Evolutionary conservation across 2,329 filamentous ascomycete species (phyloP).

Genomic region (Colletotrichum sp.): DNA sequence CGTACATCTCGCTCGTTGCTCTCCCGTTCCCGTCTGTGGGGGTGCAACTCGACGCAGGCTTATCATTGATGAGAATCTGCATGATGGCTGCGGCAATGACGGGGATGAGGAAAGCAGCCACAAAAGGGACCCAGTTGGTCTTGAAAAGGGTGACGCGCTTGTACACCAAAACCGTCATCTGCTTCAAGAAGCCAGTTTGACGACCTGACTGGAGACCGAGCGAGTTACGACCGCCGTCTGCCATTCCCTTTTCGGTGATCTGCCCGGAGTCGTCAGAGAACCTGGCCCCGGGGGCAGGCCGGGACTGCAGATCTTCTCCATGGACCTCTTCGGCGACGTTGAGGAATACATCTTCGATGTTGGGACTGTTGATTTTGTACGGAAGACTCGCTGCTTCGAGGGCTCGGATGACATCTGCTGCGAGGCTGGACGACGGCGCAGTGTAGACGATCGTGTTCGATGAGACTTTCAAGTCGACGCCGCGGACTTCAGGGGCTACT

Average conservation of each 20-base stretch:
- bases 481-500: constrained; percentile 55
- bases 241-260: constrained; percentile 30
- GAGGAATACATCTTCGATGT: constrained; percentile 91
- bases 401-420: constrained; percentile 71
- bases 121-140: constrained; percentile 78
- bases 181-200: constrained; percentile 71
- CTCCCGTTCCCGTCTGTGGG: constrained; percentile 52
- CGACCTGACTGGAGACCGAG: constrained; percentile 71
- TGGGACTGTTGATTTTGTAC: constrained; percentile 87
- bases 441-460: constrained; percentile 80
- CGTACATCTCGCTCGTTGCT: constrained; percentile 44
- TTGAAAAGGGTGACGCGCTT: constrained; percentile 82
- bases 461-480: constrained; percentile 59
- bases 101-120: constrained; percentile 77
- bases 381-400: constrained; percentile 75
- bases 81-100: constrained; percentile 81
- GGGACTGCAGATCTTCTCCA: constrained; percentile 35
- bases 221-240: background rate
- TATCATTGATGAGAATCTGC: constrained; percentile 72
- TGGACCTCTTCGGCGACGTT: constrained; percentile 81
- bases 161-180: constrained; percentile 75
- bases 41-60: constrained; percentile 56
- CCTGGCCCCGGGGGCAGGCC: background rate
- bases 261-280: background rate
- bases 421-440: constrained; percentile 71